These are phyloP conservation scores for Magnolia sinica DNA, from an alignment of 164 flowering plant species.

Conservation along the genomic window DNA sequence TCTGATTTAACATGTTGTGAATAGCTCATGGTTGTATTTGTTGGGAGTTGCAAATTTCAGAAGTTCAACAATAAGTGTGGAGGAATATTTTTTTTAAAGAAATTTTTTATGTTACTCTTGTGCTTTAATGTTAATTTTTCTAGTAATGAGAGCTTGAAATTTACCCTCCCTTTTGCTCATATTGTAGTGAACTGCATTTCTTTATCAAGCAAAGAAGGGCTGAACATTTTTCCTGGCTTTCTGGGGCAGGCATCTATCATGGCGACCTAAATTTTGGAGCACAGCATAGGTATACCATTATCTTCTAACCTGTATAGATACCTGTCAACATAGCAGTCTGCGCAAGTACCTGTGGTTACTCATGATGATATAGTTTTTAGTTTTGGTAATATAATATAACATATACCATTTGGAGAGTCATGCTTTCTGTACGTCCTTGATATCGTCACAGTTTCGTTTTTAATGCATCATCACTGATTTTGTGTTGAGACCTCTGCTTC, in stretches of 20 bases:
- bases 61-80: too few relatives aligned
- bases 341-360: background rate
- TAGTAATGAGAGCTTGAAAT: background rate
- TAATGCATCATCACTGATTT: background rate
- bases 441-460: background rate
- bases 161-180: slow-evolving; percentile 5
- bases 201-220: slow-evolving; percentile 97
- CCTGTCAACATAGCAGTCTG: slow-evolving; percentile 6
- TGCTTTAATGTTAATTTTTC: background rate
- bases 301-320: background rate
- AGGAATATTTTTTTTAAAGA: background rate
- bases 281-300: slow-evolving; percentile 61
- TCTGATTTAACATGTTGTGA: too few relatives aligned
- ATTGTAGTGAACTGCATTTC: slow-evolving; percentile 87
- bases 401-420: background rate
- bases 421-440: background rate
- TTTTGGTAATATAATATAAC: background rate
- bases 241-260: slow-evolving; percentile 98
- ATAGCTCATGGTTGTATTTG: too few relatives aligned
- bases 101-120: background rate
- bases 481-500: background rate
- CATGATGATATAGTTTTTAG: background rate
- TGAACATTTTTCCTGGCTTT: slow-evolving; percentile 97
- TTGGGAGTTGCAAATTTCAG: too few relatives aligned
- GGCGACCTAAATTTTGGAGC: slow-evolving; percentile 95